Percentiles rank a stretch among this genome's conserved stretches.
These are phyloP conservation scores for Diaporthe velutina DNA, from an alignment of 2,329 filamentous ascomycete genomes.

Conservation along the genomic window DNA sequence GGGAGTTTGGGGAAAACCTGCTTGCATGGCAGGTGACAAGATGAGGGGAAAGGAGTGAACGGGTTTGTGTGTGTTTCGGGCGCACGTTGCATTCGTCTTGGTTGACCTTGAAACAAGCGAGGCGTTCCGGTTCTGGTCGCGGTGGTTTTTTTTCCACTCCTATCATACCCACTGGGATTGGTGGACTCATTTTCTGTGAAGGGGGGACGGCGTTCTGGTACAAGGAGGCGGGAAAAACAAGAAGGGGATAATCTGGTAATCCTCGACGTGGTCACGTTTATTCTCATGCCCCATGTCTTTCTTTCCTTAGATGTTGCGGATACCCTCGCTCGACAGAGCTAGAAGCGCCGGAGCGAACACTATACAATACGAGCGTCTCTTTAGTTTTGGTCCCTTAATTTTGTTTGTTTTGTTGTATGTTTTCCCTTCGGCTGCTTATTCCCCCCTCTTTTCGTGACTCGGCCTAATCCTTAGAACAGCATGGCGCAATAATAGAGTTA, in stretches of 20 bases:
- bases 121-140: constrained; percentile 19
- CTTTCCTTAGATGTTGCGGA: constrained; percentile 3
- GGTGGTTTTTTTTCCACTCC: not conserved
- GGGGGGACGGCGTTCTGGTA: constrained; percentile 10
- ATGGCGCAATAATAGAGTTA: constrained; percentile 23
- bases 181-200: not conserved
- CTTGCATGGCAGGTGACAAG: not conserved
- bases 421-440: not conserved
- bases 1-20: not conserved
- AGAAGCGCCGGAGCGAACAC: not conserved
- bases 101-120: constrained; percentile 25
- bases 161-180: not conserved
- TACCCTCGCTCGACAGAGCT: constrained; percentile 17
- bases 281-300: not conserved
- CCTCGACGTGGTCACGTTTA: not conserved
- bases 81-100: constrained; percentile 25
- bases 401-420: not conserved
- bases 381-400: not conserved
- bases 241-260: not conserved
- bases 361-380: not conserved
- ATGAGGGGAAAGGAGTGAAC: not conserved
- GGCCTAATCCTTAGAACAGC: not conserved
- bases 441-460: not conserved
- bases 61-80: not conserved
- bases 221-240: not conserved